Conservation (phyloP, 257 asterid species). For the Buddleja alternifolia region DNA sequence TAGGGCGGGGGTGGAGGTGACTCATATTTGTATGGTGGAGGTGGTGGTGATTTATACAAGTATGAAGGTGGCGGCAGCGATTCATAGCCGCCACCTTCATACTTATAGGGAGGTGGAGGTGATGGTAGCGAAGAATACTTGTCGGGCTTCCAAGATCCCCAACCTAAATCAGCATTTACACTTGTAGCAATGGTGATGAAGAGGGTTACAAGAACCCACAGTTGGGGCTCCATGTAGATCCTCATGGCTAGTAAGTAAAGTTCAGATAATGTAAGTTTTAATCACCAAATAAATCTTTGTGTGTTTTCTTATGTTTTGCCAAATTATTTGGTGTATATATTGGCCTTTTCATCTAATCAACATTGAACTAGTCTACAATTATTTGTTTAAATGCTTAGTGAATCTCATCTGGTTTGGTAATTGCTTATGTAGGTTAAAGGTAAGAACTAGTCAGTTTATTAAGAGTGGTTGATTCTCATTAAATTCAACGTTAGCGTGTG, state of each 20-base stretch:
- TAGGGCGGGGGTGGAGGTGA: conserved; percentile 10
- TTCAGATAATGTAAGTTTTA: neutral
- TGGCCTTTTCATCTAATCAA: neutral
- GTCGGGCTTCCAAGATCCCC: neutral
- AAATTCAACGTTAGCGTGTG: conserved; percentile 21
- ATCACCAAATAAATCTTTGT: too few species aligned
- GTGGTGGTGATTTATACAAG: neutral
- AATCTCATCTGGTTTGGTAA: conserved; percentile 16
- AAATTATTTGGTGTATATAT: neutral
- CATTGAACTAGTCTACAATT: neutral
- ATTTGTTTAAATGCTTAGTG: neutral
- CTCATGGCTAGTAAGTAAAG: neutral
- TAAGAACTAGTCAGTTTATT: conserved; percentile 38
- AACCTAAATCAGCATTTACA: conserved; percentile 7
- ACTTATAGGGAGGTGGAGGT: too few species aligned
- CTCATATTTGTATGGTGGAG: neutral
- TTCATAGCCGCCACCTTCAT: too few species aligned
- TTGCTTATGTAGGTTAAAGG: conserved; percentile 27
- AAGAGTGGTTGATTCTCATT: neutral
- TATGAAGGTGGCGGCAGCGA: neutral
- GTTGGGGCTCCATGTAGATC: neutral
- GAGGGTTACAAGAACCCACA: neutral
- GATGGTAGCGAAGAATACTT: too few species aligned
- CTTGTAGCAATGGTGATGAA: too few species aligned
- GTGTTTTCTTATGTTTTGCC: neutral